These are phyloP conservation scores for Russula ochroleuca DNA, from an alignment of 768 basidiomycete genomes.

Conservation along the genomic window DNA sequence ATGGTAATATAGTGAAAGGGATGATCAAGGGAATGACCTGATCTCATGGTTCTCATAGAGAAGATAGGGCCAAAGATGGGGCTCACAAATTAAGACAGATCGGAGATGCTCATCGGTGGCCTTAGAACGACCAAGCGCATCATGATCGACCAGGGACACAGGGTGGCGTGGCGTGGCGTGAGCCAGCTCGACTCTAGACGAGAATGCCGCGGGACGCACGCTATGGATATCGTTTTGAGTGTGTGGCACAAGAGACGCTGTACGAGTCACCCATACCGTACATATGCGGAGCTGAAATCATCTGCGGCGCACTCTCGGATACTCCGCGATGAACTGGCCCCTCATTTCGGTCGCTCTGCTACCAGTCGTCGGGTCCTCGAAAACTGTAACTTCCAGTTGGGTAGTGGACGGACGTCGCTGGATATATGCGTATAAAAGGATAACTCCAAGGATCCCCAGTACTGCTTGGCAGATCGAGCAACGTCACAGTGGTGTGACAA, in stretches of 20 bases:
- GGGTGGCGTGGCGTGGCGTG: neutral
- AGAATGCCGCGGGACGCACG: neutral
- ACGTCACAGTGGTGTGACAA: no score
- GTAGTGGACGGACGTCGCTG: neutral
- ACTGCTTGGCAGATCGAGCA: no score
- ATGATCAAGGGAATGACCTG: no score
- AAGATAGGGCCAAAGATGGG: no score
- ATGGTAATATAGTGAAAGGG: no score
- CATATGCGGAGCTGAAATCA: neutral
- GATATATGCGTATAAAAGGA: neutral
- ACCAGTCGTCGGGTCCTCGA: neutral
- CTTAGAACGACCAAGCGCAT: neutral
- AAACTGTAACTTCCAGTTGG: neutral
- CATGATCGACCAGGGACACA: neutral
- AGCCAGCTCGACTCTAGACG: neutral
- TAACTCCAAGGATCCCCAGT: no score
- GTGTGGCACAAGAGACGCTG: neutral
- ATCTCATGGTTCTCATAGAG: no score
- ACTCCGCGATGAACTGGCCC: neutral
- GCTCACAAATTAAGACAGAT: neutral
- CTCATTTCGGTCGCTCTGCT: neutral
- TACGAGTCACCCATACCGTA: neutral
- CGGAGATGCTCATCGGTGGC: no score
- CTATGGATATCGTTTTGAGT: neutral
- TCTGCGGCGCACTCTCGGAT: neutral